Base-by-base conservation (phyloP, 768 basidiomycete genomes). In the Leccinum variicolor region DNA sequence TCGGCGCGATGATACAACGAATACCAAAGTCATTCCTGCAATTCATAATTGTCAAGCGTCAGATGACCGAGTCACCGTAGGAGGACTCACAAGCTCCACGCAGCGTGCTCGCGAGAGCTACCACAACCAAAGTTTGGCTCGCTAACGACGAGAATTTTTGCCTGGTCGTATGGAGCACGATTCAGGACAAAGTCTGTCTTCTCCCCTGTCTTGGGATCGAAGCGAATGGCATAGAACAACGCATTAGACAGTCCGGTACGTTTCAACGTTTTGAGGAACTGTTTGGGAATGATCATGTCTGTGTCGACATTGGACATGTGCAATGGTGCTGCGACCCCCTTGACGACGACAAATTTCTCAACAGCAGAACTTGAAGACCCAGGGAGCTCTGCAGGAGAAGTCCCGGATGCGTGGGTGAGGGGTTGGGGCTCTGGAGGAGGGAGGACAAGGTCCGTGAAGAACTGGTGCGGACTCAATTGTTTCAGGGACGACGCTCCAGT, bases 201-300 rank as follows among this genome's bases (percentile, higher is more conserved):
- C 55, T 82, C 79, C n/a, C 86, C 87, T 4, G 91, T 90, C 63
- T 86, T 79, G 6, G 86, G 83, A 66, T 93, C 84, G 67, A 86
- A 87, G 50, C 93, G 84, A 41, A 90, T 76, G n/a, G 88, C 81
- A 69, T 81, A 88, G 79, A 96, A 96, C 52, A 94, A 75, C 19
- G 89, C 92, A 55, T 87, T 76, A 8, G 90, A 89, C 48, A 96
- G 80, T 47, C 93, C 93, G 43, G 93, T 94, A 54, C 93, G 83
- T 73, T 94, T 92, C 66, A 96, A 75, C 0, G 93, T 95, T 75
- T 94, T 95, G 72, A 95, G 75, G 78, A 94, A 95, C 66, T 94
- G 92, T 66, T 94, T 94, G 3, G 93, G 93, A 68, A 95, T 94
- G 71, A 96, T 92, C 84, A 89, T 90, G 66, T 96, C 93, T 48